Base-by-base conservation (phyloP, 768 basidiomycete genomes). In the Pleurotus eryngii region DNA sequence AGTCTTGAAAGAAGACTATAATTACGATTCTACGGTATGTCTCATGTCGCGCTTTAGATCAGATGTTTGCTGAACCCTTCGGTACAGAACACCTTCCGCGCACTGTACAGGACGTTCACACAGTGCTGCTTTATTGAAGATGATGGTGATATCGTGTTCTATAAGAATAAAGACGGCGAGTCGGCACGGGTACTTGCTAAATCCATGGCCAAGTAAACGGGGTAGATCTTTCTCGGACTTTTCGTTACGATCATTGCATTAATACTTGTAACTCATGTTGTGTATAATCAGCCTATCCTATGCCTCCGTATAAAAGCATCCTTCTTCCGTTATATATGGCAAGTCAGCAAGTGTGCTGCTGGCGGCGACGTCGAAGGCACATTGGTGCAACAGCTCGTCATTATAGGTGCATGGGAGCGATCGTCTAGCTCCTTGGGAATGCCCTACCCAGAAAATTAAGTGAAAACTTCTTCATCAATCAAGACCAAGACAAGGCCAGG, bases 41-140 rank as follows among this genome's bases (percentile, higher is more conserved):
- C n/a, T 11, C 27, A 9, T 26, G 5, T 20, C 38, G 8, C 11
- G 30, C 17, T 22, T 14, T 42, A n/a, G 7, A 40, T 22, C 39
- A 26, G 18, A 20, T 38, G 22, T 51, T 37, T 30, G 51, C n/a
- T 54, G 7, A 17, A n/a, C 51, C 8, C 42, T n/a, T 12, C 18
- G 39, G 15, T 42, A 4, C 17, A 54, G 51, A 54, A 54, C 39
- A 40, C 80, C 3, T 83, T 85, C 72, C 75, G 78, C 15, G 82
- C 83, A 3, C 76, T 86, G 11, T 85, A 81, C 63, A 76, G 83
- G 43, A 76, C 81, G 4, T 86, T 85, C 68, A 82, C 80, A 1
- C 68, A 83, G 61, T 86, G 85, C 68, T 74, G 74, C 57, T 86
- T 85, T 69, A 79, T 86, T 46, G 84, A 86, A 64, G 84, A 86